Evolutionary conservation across 306 rosid genomes (phyloP), one percentile per base, ranked within the genome.

Genomic region (Prunus mongolica): DNA sequence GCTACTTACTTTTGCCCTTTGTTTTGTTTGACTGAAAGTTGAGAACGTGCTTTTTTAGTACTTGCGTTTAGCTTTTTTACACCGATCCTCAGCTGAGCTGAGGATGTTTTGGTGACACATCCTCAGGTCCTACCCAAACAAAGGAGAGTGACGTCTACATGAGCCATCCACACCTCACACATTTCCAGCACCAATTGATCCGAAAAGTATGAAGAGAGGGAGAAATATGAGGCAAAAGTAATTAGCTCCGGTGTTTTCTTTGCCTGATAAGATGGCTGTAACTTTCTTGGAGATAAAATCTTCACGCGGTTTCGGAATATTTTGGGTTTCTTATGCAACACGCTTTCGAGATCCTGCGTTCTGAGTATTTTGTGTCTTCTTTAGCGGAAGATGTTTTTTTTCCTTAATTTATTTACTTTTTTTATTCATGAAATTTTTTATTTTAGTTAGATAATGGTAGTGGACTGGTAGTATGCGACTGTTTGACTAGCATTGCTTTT

Each of bases 231-330:
- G 5, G 18, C 0, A 12, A 2, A 27, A 8, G 4, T 27, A 61
- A 61, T 14, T 61, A 27, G 32, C 18, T 14, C 28, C 32, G 10
- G 3, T 5, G 15, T 5, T 28, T 28, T 27, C 28, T 14, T 28
- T 47, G 14, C 14, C 15, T 11, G 51, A 34, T 34, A 4, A 4
- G 24, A 14, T 27, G 8, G n/a, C 18, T 4, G 65, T 24, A 25
- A 60, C 16, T 60, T 60, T 4, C 8, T 24, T 34, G 19, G 8
- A 16, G 30, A 52, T 30, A 34, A 71, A 56, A 28, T 14, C 7
- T 50, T 20, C 18, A 82, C 82, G 79, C 79, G 82, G 72, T 74
- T 52, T 78, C 24, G 70, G 82, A 69, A 78, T 77, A 68, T 67
- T 82, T 25, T 44, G 8, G 79, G 32, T 69, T 18, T 61, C 75